Evolutionary conservation across 331 rosid species (phyloP).

Genomic region (Ulmus americana): DNA sequence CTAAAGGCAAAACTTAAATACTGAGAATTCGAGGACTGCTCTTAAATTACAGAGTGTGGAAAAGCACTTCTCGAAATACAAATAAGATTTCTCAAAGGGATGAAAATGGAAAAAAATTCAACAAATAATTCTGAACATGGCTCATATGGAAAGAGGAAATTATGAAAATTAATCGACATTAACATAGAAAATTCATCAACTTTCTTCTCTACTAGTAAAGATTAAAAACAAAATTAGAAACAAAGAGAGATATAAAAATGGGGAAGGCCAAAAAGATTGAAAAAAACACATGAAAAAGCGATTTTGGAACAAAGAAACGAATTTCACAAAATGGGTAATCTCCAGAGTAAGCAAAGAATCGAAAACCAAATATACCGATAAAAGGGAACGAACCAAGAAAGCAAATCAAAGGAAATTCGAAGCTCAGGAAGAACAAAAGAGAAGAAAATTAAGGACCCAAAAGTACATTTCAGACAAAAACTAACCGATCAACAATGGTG

Average conservation of each 20-base stretch:
- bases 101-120: not conserved
- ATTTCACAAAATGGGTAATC: conserved; percentile 18
- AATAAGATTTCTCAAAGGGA: no score
- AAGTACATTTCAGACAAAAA: conserved; percentile 15
- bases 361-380: conserved; percentile 16
- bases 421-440: conserved; percentile 23
- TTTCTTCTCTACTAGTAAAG: conserved; percentile 13
- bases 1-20: no score
- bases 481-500: conserved; percentile 72
- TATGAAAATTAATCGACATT: conserved; percentile 12
- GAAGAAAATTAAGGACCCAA: conserved; percentile 6
- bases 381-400: conserved; percentile 23
- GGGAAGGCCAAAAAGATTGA: no score
- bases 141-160: not conserved
- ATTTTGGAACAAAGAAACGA: conserved; percentile 11
- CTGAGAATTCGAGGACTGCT: no score
- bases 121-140: not conserved
- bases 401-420: conserved; percentile 9
- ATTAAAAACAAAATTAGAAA: conserved; percentile 12
- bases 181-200: conserved; percentile 12
- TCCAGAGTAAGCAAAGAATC: conserved; percentile 26
- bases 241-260: no score
- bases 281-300: not conserved
- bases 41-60: no score
- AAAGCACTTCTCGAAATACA: no score